Conservation (phyloP, 768 basidiomycete genomes). For the Serendipita vermifera region DNA sequence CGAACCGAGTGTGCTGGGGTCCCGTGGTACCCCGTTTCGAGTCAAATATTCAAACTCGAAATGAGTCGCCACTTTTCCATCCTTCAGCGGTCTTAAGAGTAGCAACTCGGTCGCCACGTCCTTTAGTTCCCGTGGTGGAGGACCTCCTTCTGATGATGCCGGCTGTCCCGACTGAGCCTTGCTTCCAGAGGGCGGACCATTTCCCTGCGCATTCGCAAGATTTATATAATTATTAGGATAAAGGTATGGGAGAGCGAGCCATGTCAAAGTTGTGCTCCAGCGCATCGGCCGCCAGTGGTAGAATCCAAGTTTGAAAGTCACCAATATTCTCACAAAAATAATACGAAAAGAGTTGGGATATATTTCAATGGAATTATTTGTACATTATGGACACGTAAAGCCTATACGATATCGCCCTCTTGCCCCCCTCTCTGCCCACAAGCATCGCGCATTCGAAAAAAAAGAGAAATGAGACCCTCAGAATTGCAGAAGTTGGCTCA, state of each 20-base stretch:
- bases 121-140: background rate
- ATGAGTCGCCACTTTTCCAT: conserved; percentile 68
- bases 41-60: conserved; percentile 69
- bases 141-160: too few species aligned
- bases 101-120: conserved; percentile 33
- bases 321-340: too few species aligned
- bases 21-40: conserved; percentile 39
- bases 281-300: background rate
- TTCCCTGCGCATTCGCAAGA: background rate
- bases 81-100: conserved; percentile 46
- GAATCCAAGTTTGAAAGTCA: background rate
- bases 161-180: background rate
- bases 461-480: background rate
- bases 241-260: background rate
- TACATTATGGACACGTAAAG: too few species aligned
- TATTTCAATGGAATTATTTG: too few species aligned
- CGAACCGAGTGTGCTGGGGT: conserved; percentile 36
- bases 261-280: background rate
- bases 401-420: too few species aligned
- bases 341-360: too few species aligned
- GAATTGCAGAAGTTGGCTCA: conserved; percentile 8
- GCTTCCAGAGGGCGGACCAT: background rate
- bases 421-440: too few species aligned
- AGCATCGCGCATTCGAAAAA: too few species aligned
- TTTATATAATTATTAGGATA: background rate